Base-by-base conservation (phyloP, 257 asterid genomes). In the Penstemon barbatus region DNA sequence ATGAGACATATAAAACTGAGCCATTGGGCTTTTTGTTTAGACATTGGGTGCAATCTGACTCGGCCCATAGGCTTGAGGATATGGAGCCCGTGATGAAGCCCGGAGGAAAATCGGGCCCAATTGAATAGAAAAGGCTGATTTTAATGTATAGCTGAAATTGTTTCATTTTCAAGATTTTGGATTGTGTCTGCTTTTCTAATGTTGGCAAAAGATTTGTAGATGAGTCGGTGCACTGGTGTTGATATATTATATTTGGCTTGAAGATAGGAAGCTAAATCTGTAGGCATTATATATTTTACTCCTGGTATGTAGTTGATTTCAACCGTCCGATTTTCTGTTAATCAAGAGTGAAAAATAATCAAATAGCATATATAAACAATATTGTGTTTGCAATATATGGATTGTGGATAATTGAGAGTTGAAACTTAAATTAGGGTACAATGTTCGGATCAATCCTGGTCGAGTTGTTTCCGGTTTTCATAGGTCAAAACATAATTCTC, bases 81-180 rank as follows among this genome's bases (percentile, higher is more conserved):
- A 74, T 60, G 18, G 18, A 15, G 18, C 18, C 18, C 18, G 18
- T 15, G 18, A 15, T 15, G 51, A 81, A 73, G 5, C 72, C n/a
- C 79, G 79, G 38, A 4, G 81, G 71, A 51, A 81, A 84, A 55
- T 85, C 44, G 1, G 96, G 95, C 0, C 95, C 95, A 19, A 89
- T 68, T 12, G 96, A 52, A 11, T 85, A 87, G 65, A 80, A 79
- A 0, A 0, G 85, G 81, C 5, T 85, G 89, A n/a, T 63, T 65
- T 52, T 72, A 57, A 2, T 72, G 69, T 3, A 89, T 42, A 5
- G 86, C 80, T n/a, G 83, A 65, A 49, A 83, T 67, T 6, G 86
- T 79, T 6, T 79, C 70, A 5, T 67, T 25, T 63, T 89, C 96
- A 6, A 89, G 75, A 5, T 83, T 92, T 58, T 83, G 80, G 43